These are phyloP conservation scores for Microdochium paspali DNA, from an alignment of 2,329 filamentous ascomycete species.

Conservation along the genomic window DNA sequence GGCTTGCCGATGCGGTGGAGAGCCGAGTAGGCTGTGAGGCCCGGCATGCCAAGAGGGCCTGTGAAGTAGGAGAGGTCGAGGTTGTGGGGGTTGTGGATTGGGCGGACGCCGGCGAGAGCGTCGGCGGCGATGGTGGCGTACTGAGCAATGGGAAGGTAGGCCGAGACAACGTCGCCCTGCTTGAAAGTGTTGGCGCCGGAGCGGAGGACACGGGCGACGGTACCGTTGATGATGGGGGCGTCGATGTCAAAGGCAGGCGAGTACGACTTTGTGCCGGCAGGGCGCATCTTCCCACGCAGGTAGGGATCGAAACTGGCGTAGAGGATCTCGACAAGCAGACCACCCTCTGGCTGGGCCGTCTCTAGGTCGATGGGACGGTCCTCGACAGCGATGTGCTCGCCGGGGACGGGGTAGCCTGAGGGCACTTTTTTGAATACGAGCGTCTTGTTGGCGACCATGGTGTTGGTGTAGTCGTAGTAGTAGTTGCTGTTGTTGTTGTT, in stretches of 20 bases:
- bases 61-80: slow-evolving; percentile 54
- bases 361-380: slow-evolving; percentile 51
- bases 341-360: slow-evolving; percentile 43
- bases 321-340: slow-evolving; percentile 54
- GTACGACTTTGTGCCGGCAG: slow-evolving; percentile 50
- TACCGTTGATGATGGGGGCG: slow-evolving; percentile 49
- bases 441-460: slow-evolving; percentile 52
- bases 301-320: slow-evolving; percentile 68
- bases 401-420: slow-evolving; percentile 51
- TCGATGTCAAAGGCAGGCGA: slow-evolving; percentile 46
- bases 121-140: slow-evolving; percentile 45
- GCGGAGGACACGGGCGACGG: slow-evolving; percentile 56
- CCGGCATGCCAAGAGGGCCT: slow-evolving; percentile 67
- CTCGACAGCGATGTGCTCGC: slow-evolving; percentile 56
- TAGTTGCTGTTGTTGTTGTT: too few species aligned
- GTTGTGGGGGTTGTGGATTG: slow-evolving; percentile 56
- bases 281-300: slow-evolving; percentile 60
- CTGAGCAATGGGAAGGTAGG: slow-evolving; percentile 46
- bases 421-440: slow-evolving; percentile 59
- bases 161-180: slow-evolving; percentile 51
- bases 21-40: slow-evolving; percentile 64
- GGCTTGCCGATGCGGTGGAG: slow-evolving; percentile 69
- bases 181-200: slow-evolving; percentile 52
- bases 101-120: slow-evolving; percentile 28
- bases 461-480: too few species aligned